Evolutionary conservation across 352 stramenopile genomes (phyloP).

Genomic region (Globisporangium nodosum): DNA sequence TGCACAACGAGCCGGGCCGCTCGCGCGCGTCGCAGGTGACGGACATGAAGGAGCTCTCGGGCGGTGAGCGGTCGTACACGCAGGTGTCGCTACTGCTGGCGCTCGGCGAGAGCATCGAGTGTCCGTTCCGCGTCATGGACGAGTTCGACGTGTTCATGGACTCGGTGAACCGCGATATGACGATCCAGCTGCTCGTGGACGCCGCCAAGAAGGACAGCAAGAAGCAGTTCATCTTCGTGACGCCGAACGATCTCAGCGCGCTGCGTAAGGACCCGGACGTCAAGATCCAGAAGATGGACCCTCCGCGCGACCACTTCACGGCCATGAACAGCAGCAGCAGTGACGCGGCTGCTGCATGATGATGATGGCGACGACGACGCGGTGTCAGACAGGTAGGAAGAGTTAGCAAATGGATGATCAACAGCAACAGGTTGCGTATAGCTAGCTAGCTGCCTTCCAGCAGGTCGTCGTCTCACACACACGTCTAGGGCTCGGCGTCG

Average conservation of each 20-base stretch:
- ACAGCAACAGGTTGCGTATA: no score
- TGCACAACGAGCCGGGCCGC: slow-evolving; percentile 70
- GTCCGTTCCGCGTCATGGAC: slow-evolving; percentile 96
- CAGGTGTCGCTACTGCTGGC: slow-evolving; percentile 96
- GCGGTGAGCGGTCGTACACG: slow-evolving; percentile 95
- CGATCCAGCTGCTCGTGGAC: slow-evolving; percentile 92
- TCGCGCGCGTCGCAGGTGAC: slow-evolving; percentile 85
- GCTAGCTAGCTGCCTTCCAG: no score
- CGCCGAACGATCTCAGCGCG: slow-evolving; percentile 82
- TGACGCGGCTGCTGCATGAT: not conserved
- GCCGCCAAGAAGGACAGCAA: slow-evolving; percentile 66
- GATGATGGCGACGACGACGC: not conserved
- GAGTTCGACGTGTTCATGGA: slow-evolving; percentile 99
- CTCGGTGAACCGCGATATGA: slow-evolving; percentile 93
- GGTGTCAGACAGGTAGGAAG: not conserved
- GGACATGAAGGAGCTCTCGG: slow-evolving; percentile 96
- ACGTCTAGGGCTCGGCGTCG: slow-evolving; percentile 53
- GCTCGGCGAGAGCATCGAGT: slow-evolving; percentile 88
- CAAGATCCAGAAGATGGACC: slow-evolving; percentile 87
- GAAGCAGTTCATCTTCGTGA: slow-evolving; percentile 90
- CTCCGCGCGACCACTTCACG: slow-evolving; percentile 70
- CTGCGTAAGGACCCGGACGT: slow-evolving; percentile 66
- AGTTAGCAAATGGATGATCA: no score
- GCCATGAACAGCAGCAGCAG: slow-evolving; percentile 8
- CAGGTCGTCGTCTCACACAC: not conserved